Conservation (phyloP, 768 basidiomycete genomes). For the Gyrodon lividus region DNA sequence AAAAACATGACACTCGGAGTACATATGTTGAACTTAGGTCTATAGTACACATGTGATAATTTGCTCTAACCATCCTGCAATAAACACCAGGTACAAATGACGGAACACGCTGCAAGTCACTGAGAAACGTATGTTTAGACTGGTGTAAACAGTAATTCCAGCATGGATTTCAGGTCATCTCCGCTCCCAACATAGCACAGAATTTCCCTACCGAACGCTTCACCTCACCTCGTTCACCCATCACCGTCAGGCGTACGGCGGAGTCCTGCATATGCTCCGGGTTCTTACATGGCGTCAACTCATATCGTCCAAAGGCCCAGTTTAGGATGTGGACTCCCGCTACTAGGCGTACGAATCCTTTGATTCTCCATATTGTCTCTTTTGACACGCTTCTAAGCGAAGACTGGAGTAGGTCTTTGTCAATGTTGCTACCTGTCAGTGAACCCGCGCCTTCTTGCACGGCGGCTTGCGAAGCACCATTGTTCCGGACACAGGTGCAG, state of each 20-base stretch:
- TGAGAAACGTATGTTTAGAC: too few relatives aligned
- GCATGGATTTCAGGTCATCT: conserved; percentile 25
- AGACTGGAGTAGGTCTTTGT: conserved; percentile 38
- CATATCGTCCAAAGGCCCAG: conserved; percentile 91
- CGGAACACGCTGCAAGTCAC: not conserved
- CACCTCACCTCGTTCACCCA: conserved; percentile 89
- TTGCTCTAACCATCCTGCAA: conserved; percentile 8
- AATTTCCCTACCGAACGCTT: conserved; percentile 55
- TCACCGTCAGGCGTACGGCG: conserved; percentile 71
- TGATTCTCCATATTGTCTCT: conserved; percentile 77
- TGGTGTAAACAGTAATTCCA: conserved; percentile 3
- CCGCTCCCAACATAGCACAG: conserved; percentile 42
- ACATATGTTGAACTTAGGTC: too few relatives aligned
- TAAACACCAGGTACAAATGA: conserved; percentile 5
- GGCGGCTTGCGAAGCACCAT: not conserved
- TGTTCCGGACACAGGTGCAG: not conserved
- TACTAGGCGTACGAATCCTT: conserved; percentile 72
- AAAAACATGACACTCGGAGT: too few relatives aligned
- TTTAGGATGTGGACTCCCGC: conserved; percentile 62
- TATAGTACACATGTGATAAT: conserved; percentile 15
- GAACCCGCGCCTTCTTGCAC: not conserved
- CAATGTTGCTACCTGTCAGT: conserved; percentile 29
- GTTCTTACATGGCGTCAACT: conserved; percentile 47
- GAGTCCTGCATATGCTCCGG: conserved; percentile 28
- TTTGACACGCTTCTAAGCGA: conserved; percentile 58